Base-by-base conservation (phyloP, 2,329 filamentous ascomycete genomes). In the Rhytidhysteron rufulum region DNA sequence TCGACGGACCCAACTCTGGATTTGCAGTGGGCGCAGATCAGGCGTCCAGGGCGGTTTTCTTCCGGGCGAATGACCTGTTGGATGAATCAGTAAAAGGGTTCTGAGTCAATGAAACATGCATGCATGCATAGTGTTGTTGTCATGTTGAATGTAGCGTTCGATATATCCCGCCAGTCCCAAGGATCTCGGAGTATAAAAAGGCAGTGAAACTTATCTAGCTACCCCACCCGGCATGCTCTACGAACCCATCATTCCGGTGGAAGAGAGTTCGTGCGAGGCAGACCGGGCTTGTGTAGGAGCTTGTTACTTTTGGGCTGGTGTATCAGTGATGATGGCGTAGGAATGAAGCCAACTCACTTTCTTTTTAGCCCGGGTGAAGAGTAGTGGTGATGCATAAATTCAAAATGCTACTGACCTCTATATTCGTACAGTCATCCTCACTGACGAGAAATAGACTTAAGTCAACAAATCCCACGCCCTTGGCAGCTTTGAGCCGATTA, bases 401-500 rank as follows among this genome's bases (percentile, higher is more conserved):
- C 45, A 22, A 30, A 43, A n/a, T 21, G 25, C 15, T 11, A 49
- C 69, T 60, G 69, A 75, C 70, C 68, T 68, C 54, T 37, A 69
- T 51, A 44, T 65, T 58, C 17, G 43, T 41, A 52, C 88, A 90
- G 63, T 97, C 86, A 2, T 68, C 64, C 45, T 81, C 74, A 1
- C 76, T 66, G 32, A 97, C 68, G 18, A 95, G 68, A 47, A 98
- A 83, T 9, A 83, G 86, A 21, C 82, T 81, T 32, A 89, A 71
- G 58, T 95, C 89, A 38, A 97, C 83, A 49, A 96, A 84, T 0
- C 88, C 88, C 20, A 84, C 74, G 1, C 82, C 78, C 6, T 72
- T 42, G 25, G 77, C 75, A 2, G 88, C 85, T 15, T 76, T 69
- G 40, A 96, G 83, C 47, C 75, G 78, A 51, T 83, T 89, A 32